These are phyloP conservation scores for Hygrophila difformis DNA, from an alignment of 257 asterid genomes.

Conservation along the genomic window DNA sequence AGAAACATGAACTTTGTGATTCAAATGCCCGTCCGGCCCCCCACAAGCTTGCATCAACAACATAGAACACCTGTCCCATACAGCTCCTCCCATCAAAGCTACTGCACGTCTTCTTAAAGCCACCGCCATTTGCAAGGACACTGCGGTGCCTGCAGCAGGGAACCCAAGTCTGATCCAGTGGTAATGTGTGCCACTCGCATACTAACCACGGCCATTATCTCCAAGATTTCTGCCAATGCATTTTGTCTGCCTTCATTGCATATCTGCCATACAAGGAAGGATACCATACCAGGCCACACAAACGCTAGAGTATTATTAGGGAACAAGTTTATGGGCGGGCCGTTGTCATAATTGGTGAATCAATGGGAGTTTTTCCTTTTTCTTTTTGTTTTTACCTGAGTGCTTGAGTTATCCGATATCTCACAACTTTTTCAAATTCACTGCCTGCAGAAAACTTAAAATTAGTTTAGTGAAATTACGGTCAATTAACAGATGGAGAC, in stretches of 20 bases:
- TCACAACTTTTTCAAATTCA: constrained; percentile 81
- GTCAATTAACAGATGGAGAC: neutral
- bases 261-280: constrained; percentile 41
- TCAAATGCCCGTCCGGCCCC: constrained; percentile 68
- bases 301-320: no score
- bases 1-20: constrained; percentile 49
- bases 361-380: no score
- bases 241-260: constrained; percentile 87
- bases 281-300: no score
- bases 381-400: constrained; percentile 53
- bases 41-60: constrained; percentile 49
- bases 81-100: constrained; percentile 97
- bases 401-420: constrained; percentile 64
- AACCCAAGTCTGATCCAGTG: constrained; percentile 96
- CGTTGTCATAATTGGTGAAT: no score
- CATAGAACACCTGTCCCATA: constrained; percentile 71
- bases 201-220: constrained; percentile 72
- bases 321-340: no score
- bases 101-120: constrained; percentile 76
- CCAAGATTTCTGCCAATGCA: constrained; percentile 75
- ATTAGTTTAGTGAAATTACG: constrained; percentile 14
- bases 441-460: constrained; percentile 68
- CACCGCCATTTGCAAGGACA: constrained; percentile 76
- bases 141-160: constrained; percentile 90
- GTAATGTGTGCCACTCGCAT: constrained; percentile 76